Conservation (phyloP, 805 yeast species). For the Pichia californica region DNA sequence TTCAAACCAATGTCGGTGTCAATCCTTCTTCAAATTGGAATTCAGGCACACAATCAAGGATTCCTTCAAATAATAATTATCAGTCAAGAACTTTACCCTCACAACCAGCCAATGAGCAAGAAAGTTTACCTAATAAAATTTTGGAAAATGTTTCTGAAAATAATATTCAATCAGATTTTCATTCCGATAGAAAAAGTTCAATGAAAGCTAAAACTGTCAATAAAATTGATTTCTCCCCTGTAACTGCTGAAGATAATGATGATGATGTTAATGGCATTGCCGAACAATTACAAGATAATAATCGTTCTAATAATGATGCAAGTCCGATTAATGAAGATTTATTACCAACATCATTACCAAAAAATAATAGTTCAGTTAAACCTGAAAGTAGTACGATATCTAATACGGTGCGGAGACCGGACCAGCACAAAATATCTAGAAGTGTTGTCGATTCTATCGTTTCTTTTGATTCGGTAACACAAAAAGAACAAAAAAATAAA, state of each 20-base stretch:
- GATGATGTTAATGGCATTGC: slow-evolving; percentile 13
- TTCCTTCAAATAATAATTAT: too few relatives aligned
- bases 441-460: slow-evolving; percentile 5
- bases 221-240: slow-evolving; percentile 8
- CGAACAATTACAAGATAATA: neutral
- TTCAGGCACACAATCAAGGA: too few relatives aligned
- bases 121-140: too few relatives aligned
- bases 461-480: slow-evolving; percentile 8
- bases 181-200: too few relatives aligned
- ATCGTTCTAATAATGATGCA: neutral
- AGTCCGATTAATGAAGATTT: neutral
- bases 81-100: too few relatives aligned
- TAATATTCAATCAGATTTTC: too few relatives aligned
- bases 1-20: neutral
- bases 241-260: slow-evolving; percentile 20
- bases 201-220: neutral
- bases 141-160: too few relatives aligned
- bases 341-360: neutral
- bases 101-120: too few relatives aligned
- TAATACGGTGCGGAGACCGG: neutral
- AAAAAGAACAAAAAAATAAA: slow-evolving; percentile 11
- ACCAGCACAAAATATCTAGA: slow-evolving; percentile 1
- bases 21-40: too few relatives aligned
- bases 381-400: too few relatives aligned
- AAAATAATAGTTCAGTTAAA: too few relatives aligned